Evolutionary conservation across 345 rosid genomes (phyloP).

Genomic region (Camelina sativa): DNA sequence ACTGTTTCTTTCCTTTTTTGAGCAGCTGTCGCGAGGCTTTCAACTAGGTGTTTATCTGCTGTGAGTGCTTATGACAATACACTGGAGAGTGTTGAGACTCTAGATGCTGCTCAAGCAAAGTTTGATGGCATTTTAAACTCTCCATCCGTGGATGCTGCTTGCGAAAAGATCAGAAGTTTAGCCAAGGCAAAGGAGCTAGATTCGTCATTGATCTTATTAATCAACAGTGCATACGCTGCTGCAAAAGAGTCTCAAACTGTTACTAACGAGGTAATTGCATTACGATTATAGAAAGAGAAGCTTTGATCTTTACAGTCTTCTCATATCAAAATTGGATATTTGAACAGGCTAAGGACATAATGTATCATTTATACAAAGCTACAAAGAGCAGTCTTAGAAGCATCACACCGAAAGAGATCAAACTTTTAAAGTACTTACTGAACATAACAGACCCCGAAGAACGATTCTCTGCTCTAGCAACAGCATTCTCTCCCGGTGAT

Average conservation of each 20-base stretch:
- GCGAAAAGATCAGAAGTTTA: slow-evolving; percentile 84
- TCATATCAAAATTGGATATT: neutral
- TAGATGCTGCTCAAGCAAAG: slow-evolving; percentile 85
- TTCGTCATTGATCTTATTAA: slow-evolving; percentile 81
- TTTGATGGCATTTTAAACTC: slow-evolving; percentile 87
- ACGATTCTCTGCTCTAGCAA: slow-evolving; percentile 91
- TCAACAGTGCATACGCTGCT: slow-evolving; percentile 85
- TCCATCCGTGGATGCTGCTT: slow-evolving; percentile 71
- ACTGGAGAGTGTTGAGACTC: slow-evolving; percentile 66
- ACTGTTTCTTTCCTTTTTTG: slow-evolving; percentile 18
- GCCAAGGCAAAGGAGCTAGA: slow-evolving; percentile 90
- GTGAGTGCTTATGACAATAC: slow-evolving; percentile 83
- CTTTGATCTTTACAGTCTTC: slow-evolving; percentile 1
- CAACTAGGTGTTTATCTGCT: slow-evolving; percentile 85
- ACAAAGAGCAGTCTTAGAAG: slow-evolving; percentile 87
- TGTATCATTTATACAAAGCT: slow-evolving; percentile 77
- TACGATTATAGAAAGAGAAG: neutral
- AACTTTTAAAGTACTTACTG: slow-evolving; percentile 77
- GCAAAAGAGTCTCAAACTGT: slow-evolving; percentile 84
- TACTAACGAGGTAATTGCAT: slow-evolving; percentile 68
- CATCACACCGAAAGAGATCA: slow-evolving; percentile 90
- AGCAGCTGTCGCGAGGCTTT: slow-evolving; percentile 80
- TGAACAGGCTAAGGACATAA: slow-evolving; percentile 78
- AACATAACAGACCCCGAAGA: slow-evolving; percentile 95
- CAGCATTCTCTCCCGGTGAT: slow-evolving; percentile 77